phyloP scores from a whole-genome alignment of 176 grass and related monocot species.

The Juncus inflexus region DNA sequence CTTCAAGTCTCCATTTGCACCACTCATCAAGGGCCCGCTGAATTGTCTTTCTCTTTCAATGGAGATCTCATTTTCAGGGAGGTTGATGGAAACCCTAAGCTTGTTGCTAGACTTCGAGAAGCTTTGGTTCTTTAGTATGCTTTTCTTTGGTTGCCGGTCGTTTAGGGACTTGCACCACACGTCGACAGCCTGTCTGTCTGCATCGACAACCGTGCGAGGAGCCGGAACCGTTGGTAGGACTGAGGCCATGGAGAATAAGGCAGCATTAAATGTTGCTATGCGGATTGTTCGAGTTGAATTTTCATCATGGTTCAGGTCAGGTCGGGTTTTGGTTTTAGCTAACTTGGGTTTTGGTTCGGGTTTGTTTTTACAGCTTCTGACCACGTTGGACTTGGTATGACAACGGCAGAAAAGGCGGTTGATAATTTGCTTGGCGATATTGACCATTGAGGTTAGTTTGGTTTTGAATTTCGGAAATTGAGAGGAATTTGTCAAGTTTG shows the following conservation, averaged over 20 bases:
- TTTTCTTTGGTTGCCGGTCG: slow-evolving; percentile 45
- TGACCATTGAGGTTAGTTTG: slow-evolving; percentile 28
- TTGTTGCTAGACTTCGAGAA: slow-evolving; percentile 53
- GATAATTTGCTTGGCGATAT: slow-evolving; percentile 22
- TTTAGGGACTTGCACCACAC: slow-evolving; percentile 10
- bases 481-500: slow-evolving; percentile 9
- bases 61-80: slow-evolving; percentile 97
- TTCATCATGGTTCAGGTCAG: neutral
- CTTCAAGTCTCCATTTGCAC: slow-evolving; percentile 14
- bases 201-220: neutral
- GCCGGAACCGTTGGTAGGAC: slow-evolving; percentile 25
- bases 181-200: neutral
- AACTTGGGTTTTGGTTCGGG: neutral
- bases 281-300: slow-evolving; percentile 44
- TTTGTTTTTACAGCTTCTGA: slow-evolving; percentile 19
- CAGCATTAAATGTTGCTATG: slow-evolving; percentile 90
- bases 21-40: neutral
- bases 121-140: slow-evolving; percentile 79
- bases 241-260: slow-evolving; percentile 95
- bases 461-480: slow-evolving; percentile 5
- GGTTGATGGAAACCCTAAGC: slow-evolving; percentile 83
- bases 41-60: slow-evolving; percentile 43
- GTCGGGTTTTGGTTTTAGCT: neutral
- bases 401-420: slow-evolving; percentile 38
- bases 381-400: slow-evolving; percentile 37